Base-by-base conservation (phyloP, 257 asterid genomes). In the Fraxinus quadrangulata region DNA sequence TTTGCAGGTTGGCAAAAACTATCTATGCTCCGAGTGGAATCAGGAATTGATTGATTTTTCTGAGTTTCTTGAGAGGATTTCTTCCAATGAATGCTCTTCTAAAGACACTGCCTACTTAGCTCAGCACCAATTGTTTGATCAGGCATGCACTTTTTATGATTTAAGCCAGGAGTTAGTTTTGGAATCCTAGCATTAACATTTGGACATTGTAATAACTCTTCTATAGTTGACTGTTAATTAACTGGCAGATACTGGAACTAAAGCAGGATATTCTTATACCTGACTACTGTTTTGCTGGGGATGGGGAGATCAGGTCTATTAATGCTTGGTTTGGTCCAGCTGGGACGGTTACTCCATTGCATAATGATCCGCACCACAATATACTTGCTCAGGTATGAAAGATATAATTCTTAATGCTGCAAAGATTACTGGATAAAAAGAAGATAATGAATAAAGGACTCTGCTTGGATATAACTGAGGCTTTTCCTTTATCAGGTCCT, bases 321-420 rank as follows among this genome's bases (percentile, higher is more conserved):
- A 93, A 96, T 88, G 99, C 99, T 83, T 96, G 99, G 99, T 89
- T 80, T 78, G 98, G 98, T 82, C 99, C 99, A 81, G 81, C 97
- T 75, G 95, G 97, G 74, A 96, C 98, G 9, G 98, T 96, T 82
- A 96, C 97, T 42, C 98, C 98, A n/a, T 88, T 93, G 89, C 99
- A 96, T 84, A 97, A 93, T 40, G 99, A 93, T 83, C 99, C 98
- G 8, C 99, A 95, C 81, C 98, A 93, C 85, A 95, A 95, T 79
- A 93, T 95, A 79, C 93, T 95, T 85, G 97, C 99, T 74, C 99
- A 95, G 98, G 98, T 95, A 75, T 69, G 78, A 78, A 77, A 45
- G 31, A 68, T 72, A 42, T 24, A 75, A 59, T 79, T 45, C 75
- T 51, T 71, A 45, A 72, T 56, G 76, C 72, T 77, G 75, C 67